A percentile compares a stretch with the other conserved stretches of the same genome.
Evolutionary conservation across 1,284 basidiomycete species (phyloP).

Genomic region (Fomitopsis betulina): DNA sequence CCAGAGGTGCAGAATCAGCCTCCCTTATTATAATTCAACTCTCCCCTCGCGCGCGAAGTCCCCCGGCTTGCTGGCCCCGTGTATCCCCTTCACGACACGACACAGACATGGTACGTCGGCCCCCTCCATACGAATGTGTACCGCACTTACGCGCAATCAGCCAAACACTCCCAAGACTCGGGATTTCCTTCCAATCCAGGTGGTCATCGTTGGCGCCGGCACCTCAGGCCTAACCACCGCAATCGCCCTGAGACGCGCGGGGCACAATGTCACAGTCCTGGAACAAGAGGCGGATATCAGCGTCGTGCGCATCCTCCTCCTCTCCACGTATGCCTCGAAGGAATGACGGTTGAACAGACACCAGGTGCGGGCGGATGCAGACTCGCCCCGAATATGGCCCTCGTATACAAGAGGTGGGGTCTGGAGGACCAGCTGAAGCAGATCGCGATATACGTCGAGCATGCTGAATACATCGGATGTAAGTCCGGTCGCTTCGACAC

Average conservation of each 20-base stretch:
- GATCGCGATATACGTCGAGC: constrained; percentile 8
- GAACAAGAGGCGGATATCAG: constrained; percentile 14
- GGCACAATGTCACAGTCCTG: constrained; percentile 27
- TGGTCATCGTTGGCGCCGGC: constrained; percentile 28
- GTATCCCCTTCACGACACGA: neutral
- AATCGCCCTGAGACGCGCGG: constrained; percentile 23
- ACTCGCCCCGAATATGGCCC: constrained; percentile 25
- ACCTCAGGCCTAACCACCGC: constrained; percentile 26
- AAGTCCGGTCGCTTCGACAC: neutral
- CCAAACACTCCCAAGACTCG: neutral
- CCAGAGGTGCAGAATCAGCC: neutral
- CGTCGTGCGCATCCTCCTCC: constrained; percentile 9
- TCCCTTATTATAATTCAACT: neutral
- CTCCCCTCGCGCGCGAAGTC: neutral
- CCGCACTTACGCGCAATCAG: neutral
- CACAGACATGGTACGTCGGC: neutral
- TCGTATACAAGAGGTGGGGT: constrained; percentile 26
- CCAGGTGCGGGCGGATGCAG: constrained; percentile 17
- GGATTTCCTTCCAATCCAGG: constrained; percentile 20
- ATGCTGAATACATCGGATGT: constrained; percentile 13
- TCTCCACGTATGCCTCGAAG: neutral
- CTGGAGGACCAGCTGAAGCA: constrained; percentile 18
- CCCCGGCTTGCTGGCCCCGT: neutral
- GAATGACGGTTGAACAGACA: constrained; percentile 10
- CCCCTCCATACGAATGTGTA: neutral